A percentile compares a stretch with the other conserved stretches of the same genome.
Evolutionary conservation across 257 asterid species (phyloP).

Genomic region (Fraxinus quadrangulata): DNA sequence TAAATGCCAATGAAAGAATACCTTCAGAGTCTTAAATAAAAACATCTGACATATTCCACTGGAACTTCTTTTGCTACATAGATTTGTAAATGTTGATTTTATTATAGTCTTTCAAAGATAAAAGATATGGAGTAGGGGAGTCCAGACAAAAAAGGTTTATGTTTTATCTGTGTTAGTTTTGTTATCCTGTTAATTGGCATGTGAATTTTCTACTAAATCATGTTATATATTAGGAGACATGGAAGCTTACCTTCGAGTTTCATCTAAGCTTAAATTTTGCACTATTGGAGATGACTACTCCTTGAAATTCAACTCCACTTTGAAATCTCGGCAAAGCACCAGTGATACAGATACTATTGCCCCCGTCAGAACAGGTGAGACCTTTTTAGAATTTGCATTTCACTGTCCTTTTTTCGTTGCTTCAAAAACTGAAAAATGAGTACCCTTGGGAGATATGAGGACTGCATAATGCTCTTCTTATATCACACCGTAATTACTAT

Average conservation of each 20-base stretch:
- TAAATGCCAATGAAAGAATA: not conserved
- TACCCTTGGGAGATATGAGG: constrained; percentile 3
- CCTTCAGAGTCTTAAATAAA: not conserved
- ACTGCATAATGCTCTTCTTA: constrained; percentile 7
- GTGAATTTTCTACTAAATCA: constrained; percentile 5
- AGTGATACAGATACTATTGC: constrained; percentile 59
- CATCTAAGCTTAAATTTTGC: constrained; percentile 83
- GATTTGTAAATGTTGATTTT: not conserved
- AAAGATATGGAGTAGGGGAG: not conserved
- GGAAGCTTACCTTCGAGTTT: constrained; percentile 64
- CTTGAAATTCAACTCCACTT: constrained; percentile 46
- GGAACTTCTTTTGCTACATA: not conserved
- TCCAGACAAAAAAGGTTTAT: not conserved
- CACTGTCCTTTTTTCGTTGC: constrained; percentile 16
- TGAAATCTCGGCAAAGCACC: constrained; percentile 52
- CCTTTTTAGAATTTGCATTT: not conserved
- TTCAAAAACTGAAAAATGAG: constrained; percentile 19
- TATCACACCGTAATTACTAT: not conserved
- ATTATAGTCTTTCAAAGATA: not conserved
- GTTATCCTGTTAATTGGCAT: not conserved
- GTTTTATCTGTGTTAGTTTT: not conserved
- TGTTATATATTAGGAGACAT: constrained; percentile 64
- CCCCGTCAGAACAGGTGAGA: constrained; percentile 63
- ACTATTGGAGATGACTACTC: constrained; percentile 64
- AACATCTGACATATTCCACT: not conserved